Conservation (phyloP, 306 rosid species). For the Coriaria nepalensis region DNA sequence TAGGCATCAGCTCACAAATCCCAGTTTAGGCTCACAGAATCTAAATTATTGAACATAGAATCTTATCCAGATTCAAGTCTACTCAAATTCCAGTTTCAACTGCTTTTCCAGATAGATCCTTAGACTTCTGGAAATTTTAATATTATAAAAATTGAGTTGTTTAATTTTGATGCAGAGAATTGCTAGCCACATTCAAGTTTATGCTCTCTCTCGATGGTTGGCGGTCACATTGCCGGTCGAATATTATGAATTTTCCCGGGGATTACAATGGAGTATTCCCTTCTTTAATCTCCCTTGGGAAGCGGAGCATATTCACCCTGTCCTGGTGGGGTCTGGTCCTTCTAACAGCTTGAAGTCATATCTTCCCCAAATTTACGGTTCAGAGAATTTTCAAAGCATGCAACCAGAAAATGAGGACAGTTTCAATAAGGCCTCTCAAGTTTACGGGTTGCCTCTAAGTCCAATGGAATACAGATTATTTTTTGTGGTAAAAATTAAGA, state of each 20-base stretch:
- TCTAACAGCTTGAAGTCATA: slow-evolving; percentile 25
- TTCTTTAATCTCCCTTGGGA: slow-evolving; percentile 73
- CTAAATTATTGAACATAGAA: too few relatives aligned
- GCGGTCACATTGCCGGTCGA: slow-evolving; percentile 59
- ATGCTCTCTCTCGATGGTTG: slow-evolving; percentile 75
- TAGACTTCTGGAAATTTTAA: too few relatives aligned
- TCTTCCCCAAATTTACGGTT: slow-evolving; percentile 18
- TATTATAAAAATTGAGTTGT: background rate
- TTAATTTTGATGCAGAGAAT: slow-evolving; percentile 58
- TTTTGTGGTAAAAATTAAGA: slow-evolving; percentile 62
- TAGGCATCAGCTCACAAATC: too few relatives aligned
- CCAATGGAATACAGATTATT: slow-evolving; percentile 60
- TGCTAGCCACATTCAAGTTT: slow-evolving; percentile 71
- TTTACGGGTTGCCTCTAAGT: slow-evolving; percentile 64
- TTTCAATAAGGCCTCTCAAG: slow-evolving; percentile 24
- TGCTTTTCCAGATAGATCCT: too few relatives aligned
- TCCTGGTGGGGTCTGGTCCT: slow-evolving; percentile 34
- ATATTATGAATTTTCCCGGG: slow-evolving; percentile 57
- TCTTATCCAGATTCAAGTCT: too few relatives aligned
- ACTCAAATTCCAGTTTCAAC: too few relatives aligned
- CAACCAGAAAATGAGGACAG: slow-evolving; percentile 19
- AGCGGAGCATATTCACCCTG: slow-evolving; percentile 20
- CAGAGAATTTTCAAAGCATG: slow-evolving; percentile 19
- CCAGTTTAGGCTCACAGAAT: too few relatives aligned
- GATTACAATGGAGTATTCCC: slow-evolving; percentile 74